Base-by-base conservation (phyloP, 2,329 filamentous ascomycete species). In the Fusarium armeniacum region DNA sequence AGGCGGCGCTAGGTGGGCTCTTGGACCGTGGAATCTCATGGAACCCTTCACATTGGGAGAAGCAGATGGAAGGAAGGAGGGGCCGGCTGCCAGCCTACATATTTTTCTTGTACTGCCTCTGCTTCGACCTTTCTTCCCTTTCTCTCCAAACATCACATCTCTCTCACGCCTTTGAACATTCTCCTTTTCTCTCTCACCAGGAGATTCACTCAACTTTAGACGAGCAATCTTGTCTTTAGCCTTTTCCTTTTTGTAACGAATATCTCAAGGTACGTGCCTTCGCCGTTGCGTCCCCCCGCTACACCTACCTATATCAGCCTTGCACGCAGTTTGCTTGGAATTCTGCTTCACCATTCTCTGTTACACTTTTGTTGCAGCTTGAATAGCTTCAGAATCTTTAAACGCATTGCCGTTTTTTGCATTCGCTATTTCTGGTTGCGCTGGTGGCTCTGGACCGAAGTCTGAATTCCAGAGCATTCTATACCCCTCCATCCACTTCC, bases 11-110 rank as follows among this genome's bases (percentile, higher is more conserved):
- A 68, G 69, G 70, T 70, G 71, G 70, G 49, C 70, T 68, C 59
- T 68, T 60, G 68, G 76, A 73, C 76, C 80, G 78, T 83, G 77
- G 81, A 83, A 83, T 82, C 81, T 73, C 78, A 83, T 83, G 81
- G 81, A 83, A 83, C 79, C 80, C 81, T 78, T 78, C 76, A 75
- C 71, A 70, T 73, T 67, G 67, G 73, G 74, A 75, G 73, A 74
- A 74, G 20, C 63, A 71, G 41, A 71, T 71, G 62, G 71, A 69
- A 68, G 68, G 68, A 64, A 73, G 73, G 73, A 75, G 73, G 73
- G 73, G 73, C 73, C 67, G 50, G 36, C 56, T 60, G 70, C 69
- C 69, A 62, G 71, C 72, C 68, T 76, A 71, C 69, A 71, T 71
- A 71, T 78, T 79, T 78, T 81, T 81, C 80, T 79, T 79, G 35